Evolutionary conservation across 768 basidiomycete species (phyloP).

Genomic region (Tricholoma sp.): DNA sequence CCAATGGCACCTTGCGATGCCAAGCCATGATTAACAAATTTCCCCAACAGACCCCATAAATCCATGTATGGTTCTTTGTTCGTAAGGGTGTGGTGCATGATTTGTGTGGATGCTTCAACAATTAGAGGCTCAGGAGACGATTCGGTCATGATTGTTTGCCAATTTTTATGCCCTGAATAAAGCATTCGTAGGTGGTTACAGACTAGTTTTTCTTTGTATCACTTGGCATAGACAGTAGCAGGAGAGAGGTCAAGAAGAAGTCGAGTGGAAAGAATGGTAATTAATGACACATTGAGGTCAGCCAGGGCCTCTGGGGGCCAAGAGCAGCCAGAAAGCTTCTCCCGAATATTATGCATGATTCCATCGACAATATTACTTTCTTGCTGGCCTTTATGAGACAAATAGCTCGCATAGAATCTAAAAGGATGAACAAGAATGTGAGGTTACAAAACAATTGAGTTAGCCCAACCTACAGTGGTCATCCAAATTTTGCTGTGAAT

Average conservation of each 20-base stretch:
- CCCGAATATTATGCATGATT: neutral
- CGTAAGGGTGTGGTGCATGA: neutral
- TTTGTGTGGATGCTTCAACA: constrained; percentile 1
- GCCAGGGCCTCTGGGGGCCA: too few relatives aligned
- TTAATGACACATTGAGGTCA: constrained; percentile 7
- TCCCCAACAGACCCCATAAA: neutral
- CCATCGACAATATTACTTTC: too few relatives aligned
- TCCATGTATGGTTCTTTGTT: neutral
- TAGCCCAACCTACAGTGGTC: too few relatives aligned
- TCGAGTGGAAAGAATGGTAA: constrained; percentile 12
- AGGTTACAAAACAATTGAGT: too few relatives aligned
- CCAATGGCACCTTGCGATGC: too few relatives aligned
- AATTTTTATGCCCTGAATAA: neutral
- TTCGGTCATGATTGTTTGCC: neutral
- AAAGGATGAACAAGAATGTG: too few relatives aligned
- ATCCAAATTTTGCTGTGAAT: too few relatives aligned
- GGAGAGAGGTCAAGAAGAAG: too few relatives aligned
- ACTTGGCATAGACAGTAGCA: neutral
- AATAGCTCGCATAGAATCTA: too few relatives aligned
- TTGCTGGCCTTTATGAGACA: too few relatives aligned
- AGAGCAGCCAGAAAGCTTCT: too few relatives aligned
- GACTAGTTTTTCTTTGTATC: constrained; percentile 1
- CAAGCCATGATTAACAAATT: too few relatives aligned
- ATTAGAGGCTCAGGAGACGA: constrained; percentile 1
- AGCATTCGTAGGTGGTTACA: neutral